phyloP scores from a whole-genome alignment of 306 rosid species.

The Alnus glutinosa region DNA sequence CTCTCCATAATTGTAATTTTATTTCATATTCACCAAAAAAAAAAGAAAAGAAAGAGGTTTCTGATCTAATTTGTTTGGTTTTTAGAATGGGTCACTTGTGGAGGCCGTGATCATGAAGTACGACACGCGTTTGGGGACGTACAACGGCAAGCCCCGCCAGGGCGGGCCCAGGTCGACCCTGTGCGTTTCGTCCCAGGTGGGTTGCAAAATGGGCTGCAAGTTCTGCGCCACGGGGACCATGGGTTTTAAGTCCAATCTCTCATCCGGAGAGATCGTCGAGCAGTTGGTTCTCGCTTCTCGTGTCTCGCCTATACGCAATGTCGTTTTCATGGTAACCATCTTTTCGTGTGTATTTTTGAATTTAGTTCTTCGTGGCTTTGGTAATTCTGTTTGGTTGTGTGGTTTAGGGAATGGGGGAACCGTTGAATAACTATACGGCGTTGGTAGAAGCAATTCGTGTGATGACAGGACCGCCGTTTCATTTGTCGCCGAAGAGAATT shows the following conservation, averaged over 20 bases:
- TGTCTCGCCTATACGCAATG: conserved; percentile 71
- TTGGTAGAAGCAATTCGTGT: conserved; percentile 75
- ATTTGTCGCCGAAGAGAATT: conserved; percentile 72
- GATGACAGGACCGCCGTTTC: conserved; percentile 85
- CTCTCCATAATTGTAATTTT: neutral
- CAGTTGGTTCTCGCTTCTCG: conserved; percentile 87
- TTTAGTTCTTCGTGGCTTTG: neutral
- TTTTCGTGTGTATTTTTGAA: neutral
- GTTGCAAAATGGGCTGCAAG: conserved; percentile 97
- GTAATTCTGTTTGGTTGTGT: conserved; percentile 5
- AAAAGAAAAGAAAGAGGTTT: neutral
- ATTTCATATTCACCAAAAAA: neutral
- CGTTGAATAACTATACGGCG: conserved; percentile 79
- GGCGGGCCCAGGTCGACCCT: conserved; percentile 83
- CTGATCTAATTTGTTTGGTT: conserved; percentile 2
- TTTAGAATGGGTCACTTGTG: conserved; percentile 71
- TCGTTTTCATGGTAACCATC: conserved; percentile 82
- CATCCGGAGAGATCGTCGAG: conserved; percentile 83
- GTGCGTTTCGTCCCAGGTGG: conserved; percentile 96
- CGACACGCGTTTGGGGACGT: conserved; percentile 77
- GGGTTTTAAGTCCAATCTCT: conserved; percentile 82
- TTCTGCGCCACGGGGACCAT: conserved; percentile 99
- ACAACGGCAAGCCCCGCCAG: conserved; percentile 73
- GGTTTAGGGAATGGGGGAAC: conserved; percentile 95
- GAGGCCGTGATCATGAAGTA: conserved; percentile 92